Conservation (phyloP, 495 filamentous ascomycete species). For the Penicillium daleae region DNA sequence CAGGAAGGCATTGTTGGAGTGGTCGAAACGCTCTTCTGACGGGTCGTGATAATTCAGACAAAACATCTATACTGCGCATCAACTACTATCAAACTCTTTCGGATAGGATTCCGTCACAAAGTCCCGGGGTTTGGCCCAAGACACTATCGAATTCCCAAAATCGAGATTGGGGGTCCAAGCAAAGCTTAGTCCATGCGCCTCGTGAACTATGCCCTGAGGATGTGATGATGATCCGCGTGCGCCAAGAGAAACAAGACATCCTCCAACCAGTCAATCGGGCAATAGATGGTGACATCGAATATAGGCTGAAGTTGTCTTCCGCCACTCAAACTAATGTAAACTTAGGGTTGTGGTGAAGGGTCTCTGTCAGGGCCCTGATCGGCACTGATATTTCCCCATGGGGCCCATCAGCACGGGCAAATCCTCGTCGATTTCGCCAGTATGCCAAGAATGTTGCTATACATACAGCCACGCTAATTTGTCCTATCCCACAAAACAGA, state of each 20-base stretch:
- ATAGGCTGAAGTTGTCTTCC: slow-evolving; percentile 4
- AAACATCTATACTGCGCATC: neutral
- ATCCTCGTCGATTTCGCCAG: slow-evolving; percentile 26
- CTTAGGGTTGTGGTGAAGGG: neutral
- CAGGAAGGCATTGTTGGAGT: neutral
- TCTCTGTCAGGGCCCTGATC: slow-evolving; percentile 25
- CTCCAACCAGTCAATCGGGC: slow-evolving; percentile 13
- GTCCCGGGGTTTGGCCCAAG: neutral
- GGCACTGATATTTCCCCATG: slow-evolving; percentile 17
- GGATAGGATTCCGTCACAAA: neutral
- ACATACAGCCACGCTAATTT: slow-evolving; percentile 15
- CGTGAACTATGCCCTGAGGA: slow-evolving; percentile 8
- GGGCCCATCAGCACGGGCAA: slow-evolving; percentile 9
- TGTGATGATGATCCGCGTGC: slow-evolving; percentile 17
- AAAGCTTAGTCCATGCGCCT: slow-evolving; percentile 11
- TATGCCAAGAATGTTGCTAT: slow-evolving; percentile 38
- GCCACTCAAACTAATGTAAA: neutral
- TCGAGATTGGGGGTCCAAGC: slow-evolving; percentile 10
- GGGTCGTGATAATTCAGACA: neutral
- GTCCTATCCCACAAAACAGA: neutral
- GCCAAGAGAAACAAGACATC: slow-evolving; percentile 25
- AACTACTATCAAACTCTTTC: neutral
- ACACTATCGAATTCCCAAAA: neutral
- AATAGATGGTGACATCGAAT: slow-evolving; percentile 26
- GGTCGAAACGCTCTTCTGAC: neutral